phyloP scores from a whole-genome alignment of 192 early-diverging fungal genomes.

The Geranomyces michiganensis region DNA sequence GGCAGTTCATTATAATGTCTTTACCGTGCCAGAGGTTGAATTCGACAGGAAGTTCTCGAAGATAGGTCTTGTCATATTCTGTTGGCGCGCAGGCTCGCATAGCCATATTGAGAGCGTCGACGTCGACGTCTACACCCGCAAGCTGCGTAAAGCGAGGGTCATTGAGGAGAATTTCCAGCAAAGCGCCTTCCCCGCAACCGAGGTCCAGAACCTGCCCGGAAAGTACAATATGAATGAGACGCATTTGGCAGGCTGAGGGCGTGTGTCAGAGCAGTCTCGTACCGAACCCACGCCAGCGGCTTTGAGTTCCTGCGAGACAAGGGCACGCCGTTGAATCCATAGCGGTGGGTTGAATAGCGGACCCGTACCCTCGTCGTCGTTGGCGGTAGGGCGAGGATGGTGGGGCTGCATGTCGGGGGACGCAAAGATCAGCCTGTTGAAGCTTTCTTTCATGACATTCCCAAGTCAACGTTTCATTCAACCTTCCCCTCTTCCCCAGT shows the following conservation, averaged over 20 bases:
- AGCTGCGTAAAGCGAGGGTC: constrained; percentile 63
- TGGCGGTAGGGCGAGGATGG: too few species aligned
- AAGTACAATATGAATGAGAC: not conserved
- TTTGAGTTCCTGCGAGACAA: constrained; percentile 59
- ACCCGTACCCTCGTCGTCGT: not conserved
- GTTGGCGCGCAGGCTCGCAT: constrained; percentile 59
- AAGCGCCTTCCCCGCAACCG: constrained; percentile 83
- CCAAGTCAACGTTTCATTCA: too few species aligned
- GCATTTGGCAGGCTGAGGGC: not conserved
- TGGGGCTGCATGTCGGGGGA: too few species aligned
- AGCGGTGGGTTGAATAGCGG: constrained; percentile 60
- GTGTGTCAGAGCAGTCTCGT: constrained; percentile 4
- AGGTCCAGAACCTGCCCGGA: constrained; percentile 71
- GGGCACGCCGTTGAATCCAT: constrained; percentile 80
- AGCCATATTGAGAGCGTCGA: constrained; percentile 47
- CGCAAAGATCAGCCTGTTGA: too few species aligned
- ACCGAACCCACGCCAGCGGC: constrained; percentile 55
- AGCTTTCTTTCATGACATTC: too few species aligned
- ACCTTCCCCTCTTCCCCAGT: too few species aligned
- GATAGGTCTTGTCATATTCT: constrained; percentile 55
- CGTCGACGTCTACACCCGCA: constrained; percentile 73
- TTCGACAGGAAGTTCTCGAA: constrained; percentile 62
- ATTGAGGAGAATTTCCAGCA: constrained; percentile 69
- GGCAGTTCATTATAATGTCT: too few species aligned
- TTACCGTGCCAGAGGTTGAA: constrained; percentile 71